A percentile compares a stretch with the other conserved stretches of the same genome.
Conservation (phyloP, 176 grass and related monocot genomes). For the Musa itinerans region DNA sequence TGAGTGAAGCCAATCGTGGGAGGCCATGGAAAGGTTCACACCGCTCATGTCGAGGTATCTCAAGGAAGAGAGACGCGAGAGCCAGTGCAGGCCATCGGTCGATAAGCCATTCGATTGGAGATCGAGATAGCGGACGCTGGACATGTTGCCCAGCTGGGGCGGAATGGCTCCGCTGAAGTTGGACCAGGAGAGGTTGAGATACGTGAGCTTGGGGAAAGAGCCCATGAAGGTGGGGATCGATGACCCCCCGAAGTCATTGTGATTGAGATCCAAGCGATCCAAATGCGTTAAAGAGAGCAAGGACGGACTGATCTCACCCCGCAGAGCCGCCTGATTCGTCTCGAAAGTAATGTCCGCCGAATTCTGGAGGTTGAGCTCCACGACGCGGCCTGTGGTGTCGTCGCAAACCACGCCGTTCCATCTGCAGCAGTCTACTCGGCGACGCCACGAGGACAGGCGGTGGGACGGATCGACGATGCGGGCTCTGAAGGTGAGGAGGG, state of each 20-base stretch:
- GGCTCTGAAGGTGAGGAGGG: neutral
- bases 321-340: neutral
- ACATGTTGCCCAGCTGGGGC: constrained; percentile 13
- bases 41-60: constrained; percentile 30
- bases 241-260: constrained; percentile 15
- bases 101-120: neutral
- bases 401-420: neutral
- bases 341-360: too few relatives aligned
- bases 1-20: constrained; percentile 17
- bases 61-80: constrained; percentile 25
- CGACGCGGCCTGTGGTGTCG: neutral
- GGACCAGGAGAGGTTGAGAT: constrained; percentile 23
- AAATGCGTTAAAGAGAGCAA: constrained; percentile 21
- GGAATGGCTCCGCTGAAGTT: constrained; percentile 14
- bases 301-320: constrained; percentile 26
- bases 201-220: constrained; percentile 25
- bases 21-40: neutral
- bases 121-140: constrained; percentile 24
- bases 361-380: neutral
- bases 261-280: constrained; percentile 26
- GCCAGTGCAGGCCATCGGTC: neutral
- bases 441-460: neutral
- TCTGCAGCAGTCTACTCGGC: neutral
- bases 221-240: constrained; percentile 31
- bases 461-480: neutral